Evolutionary conservation across 805 yeast species (phyloP).

Genomic region (Lipomyces spencermartinsiae): DNA sequence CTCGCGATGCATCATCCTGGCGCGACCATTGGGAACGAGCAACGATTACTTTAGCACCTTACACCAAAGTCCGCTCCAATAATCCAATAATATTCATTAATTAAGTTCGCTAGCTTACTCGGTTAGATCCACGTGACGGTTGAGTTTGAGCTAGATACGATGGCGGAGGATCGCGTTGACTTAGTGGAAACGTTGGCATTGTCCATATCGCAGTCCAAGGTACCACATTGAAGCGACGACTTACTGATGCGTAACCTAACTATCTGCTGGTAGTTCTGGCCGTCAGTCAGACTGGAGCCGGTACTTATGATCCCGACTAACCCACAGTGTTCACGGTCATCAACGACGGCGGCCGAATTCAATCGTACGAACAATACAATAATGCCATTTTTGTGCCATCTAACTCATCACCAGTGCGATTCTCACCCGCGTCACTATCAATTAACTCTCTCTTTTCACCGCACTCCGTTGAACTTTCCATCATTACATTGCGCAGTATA

Average conservation of each 20-base stretch:
- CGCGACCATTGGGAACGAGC: constrained; percentile 4
- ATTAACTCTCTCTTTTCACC: not conserved
- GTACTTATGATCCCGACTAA: constrained; percentile 10
- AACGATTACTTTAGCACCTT: not conserved
- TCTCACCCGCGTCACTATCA: constrained; percentile 2
- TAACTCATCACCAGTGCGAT: not conserved
- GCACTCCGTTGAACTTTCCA: not conserved
- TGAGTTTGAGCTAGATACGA: not conserved
- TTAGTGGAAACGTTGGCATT: constrained; percentile 12
- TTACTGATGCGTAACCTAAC: not conserved
- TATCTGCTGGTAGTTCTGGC: constrained; percentile 19
- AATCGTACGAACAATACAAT: not conserved
- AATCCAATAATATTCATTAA: not conserved
- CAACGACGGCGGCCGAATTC: constrained; percentile 5
- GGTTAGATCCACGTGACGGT: constrained; percentile 1
- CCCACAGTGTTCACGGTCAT: not conserved
- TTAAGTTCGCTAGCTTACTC: not conserved
- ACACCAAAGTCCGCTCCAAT: not conserved
- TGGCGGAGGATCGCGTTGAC: not conserved
- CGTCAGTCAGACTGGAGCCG: constrained; percentile 15
- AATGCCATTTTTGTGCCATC: constrained; percentile 7
- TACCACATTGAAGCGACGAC: not conserved
- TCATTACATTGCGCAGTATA: not conserved
- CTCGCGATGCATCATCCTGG: not conserved
- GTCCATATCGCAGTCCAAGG: constrained; percentile 15